Base-by-base conservation (phyloP, 2,329 filamentous ascomycete genomes). In the Sporothrix brunneoviolacea region DNA sequence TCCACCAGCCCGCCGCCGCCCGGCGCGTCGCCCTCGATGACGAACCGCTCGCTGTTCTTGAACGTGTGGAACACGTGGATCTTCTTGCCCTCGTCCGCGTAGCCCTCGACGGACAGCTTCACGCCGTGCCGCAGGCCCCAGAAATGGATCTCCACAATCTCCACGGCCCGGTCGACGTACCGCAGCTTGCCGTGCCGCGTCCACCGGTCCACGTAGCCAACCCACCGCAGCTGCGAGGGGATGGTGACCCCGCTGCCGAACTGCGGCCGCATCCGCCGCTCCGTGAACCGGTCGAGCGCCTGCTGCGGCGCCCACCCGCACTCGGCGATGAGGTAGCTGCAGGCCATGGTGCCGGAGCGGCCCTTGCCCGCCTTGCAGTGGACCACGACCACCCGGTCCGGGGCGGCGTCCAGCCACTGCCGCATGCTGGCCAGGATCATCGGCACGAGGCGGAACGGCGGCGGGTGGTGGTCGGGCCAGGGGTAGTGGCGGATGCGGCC, bases 351-450 rank as follows among this genome's bases (percentile, higher is more conserved):
- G 4, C 93, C 93, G 57, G 88, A 95, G 45, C 93, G 77, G 2
- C 93, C 93, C 68, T 98, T 98, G 3, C 93, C 93, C 1, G 93
- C 93, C 65, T 97, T 97, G 73, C 93, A 97, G 67, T 98, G 93
- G 8, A 97, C 89, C 7, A 97, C 91, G 0, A 85, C 85, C 0
- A 97, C 88, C 30, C 89, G 75, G 4, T 43, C 39, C 12, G 73
- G 70, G 9, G 73, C 71, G 13, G 77, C 76, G 41, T 77, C 72
- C 48, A 94, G 65, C 89, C 91, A 97, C 61, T 91, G 88, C 54
- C 87, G 79, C 91, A 98, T 97, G 60, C 86, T 88, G 1, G 83
- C 90, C 77, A 96, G 83, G 55, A 96, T 91, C 68, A 88, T 76
- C 0, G 91, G 91, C 32, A 98, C 83, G 18, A 97, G 74, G 19